Conservation (phyloP, 768 basidiomycete genomes). For the Podaxis mareebaensis region DNA sequence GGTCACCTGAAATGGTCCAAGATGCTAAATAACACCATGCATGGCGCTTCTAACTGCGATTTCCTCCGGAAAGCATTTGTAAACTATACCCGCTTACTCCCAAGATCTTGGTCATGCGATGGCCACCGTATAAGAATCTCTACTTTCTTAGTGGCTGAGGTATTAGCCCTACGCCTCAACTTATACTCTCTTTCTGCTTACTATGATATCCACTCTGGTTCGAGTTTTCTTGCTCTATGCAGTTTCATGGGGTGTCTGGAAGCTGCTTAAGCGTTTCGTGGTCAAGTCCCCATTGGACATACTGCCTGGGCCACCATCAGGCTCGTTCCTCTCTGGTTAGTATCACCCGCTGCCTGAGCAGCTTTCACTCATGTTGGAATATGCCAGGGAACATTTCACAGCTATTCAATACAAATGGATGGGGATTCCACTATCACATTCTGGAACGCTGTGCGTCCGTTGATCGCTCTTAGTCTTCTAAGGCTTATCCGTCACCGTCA, state of each 20-base stretch:
- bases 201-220: not conserved
- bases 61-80: no score
- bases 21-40: no score
- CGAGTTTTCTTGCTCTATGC: not conserved
- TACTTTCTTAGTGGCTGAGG: no score
- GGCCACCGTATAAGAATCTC: no score
- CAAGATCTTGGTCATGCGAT: no score
- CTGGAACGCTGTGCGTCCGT: slow-evolving; percentile 30
- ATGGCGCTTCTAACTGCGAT: no score
- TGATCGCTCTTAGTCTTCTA: no score
- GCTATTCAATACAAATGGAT: slow-evolving; percentile 33
- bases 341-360: not conserved
- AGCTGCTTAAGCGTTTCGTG: not conserved
- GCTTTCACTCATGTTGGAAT: not conserved
- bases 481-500: slow-evolving; percentile 9
- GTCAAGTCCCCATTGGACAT: not conserved
- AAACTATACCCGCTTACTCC: no score
- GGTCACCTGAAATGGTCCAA: no score
- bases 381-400: slow-evolving; percentile 34
- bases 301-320: not conserved
- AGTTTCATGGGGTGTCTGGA: not conserved
- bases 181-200: no score
- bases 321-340: slow-evolving; percentile 4
- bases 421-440: slow-evolving; percentile 37
- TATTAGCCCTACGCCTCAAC: no score